A percentile compares a stretch with the other conserved stretches of the same genome.
These are phyloP conservation scores for Saccharomycopsis sp. DNA, from an alignment of 805 yeast genomes.

Conservation along the genomic window DNA sequence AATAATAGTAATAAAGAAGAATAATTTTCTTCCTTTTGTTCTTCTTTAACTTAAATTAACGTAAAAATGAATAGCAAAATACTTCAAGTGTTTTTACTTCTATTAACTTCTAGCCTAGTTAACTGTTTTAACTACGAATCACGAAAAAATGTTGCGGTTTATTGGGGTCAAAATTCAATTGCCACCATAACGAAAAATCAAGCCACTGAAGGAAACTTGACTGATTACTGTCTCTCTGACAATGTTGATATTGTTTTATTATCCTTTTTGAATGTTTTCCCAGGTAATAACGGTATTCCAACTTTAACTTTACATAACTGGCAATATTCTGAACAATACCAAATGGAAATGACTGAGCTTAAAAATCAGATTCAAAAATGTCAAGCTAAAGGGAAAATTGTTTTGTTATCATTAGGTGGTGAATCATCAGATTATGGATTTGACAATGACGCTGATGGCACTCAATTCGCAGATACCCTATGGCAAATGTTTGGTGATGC, in stretches of 20 bases:
- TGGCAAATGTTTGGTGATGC: conserved; percentile 50
- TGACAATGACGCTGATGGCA: conserved; percentile 41
- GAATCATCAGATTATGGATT: conserved; percentile 52
- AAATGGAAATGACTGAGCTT: conserved; percentile 26
- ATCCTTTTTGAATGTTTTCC: conserved; percentile 63
- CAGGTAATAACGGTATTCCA: conserved; percentile 32
- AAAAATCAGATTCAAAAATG: conserved; percentile 54
- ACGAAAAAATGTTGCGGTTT: conserved; percentile 59
- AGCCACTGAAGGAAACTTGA: conserved; percentile 36
- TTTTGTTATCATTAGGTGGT: conserved; percentile 61
- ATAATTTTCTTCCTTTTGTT: no score
- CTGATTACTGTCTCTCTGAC: conserved; percentile 57
- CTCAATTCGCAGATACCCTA: conserved; percentile 43
- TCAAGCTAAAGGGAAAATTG: conserved; percentile 50
- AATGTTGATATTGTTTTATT: conserved; percentile 67
- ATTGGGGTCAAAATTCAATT: conserved; percentile 85
- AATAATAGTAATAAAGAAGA: no score
- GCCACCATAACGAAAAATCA: conserved; percentile 39
- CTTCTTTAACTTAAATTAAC: no score
- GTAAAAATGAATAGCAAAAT: no score
- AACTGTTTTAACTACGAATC: conserved; percentile 30
- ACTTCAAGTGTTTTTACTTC: neutral
- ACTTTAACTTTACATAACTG: conserved; percentile 39
- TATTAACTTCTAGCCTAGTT: neutral
- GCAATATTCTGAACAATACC: conserved; percentile 9